Percentiles rank a stretch among this genome's conserved stretches.
Evolutionary conservation across 306 rosid genomes (phyloP).

Genomic region (Lablab purpureus): DNA sequence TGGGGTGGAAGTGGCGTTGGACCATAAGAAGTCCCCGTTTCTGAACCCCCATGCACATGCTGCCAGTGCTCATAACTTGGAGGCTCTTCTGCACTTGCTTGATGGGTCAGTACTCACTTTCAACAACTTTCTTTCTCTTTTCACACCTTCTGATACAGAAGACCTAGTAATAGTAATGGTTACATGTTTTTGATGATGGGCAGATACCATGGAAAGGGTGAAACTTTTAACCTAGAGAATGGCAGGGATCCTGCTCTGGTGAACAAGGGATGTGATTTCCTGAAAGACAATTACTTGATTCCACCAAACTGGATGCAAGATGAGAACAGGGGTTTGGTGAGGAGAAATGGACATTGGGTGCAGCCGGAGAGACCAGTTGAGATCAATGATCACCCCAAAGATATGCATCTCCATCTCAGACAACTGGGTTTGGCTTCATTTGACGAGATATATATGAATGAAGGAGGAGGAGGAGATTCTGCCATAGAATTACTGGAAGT

Average conservation of each 20-base stretch:
- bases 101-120: conserved; percentile 66
- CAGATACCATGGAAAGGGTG: conserved; percentile 82
- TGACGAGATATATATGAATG: no score
- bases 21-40: conserved; percentile 73
- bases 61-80: conserved; percentile 68
- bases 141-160: no score
- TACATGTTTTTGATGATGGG: no score
- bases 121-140: not conserved
- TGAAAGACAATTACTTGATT: conserved; percentile 82
- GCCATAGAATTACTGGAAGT: no score
- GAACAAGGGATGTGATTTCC: conserved; percentile 79
- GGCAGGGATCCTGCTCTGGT: conserved; percentile 89
- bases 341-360: conserved; percentile 77
- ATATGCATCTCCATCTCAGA: conserved; percentile 61
- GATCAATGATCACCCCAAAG: conserved; percentile 66
- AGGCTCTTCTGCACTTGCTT: conserved; percentile 80
- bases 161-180: no score
- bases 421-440: conserved; percentile 53
- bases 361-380: conserved; percentile 81
- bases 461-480: no score
- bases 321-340: conserved; percentile 82
- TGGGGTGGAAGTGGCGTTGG: conserved; percentile 71
- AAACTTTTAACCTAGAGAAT: conserved; percentile 68
- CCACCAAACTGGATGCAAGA: conserved; percentile 90
- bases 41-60: conserved; percentile 64